These are phyloP conservation scores for Leishmania lainsoni DNA, from an alignment of 208 protist species.

Conservation along the genomic window DNA sequence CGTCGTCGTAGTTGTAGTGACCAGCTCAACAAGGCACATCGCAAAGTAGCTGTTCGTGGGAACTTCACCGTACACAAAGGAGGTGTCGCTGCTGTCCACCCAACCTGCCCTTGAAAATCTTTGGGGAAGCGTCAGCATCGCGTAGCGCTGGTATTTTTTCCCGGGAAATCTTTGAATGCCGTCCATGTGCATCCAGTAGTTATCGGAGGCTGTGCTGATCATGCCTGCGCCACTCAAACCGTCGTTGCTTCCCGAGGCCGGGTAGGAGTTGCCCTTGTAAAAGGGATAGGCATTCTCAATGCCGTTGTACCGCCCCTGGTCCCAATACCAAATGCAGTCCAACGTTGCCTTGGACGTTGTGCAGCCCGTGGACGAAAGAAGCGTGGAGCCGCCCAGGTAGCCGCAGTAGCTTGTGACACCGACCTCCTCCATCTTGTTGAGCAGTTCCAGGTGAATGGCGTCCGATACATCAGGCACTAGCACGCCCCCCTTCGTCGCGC, in stretches of 20 bases:
- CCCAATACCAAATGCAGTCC: constrained; percentile 11
- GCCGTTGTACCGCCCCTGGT: constrained; percentile 5
- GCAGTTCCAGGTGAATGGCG: neutral
- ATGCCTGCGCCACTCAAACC: constrained; percentile 3
- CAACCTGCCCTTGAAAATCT: neutral
- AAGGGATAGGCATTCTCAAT: constrained; percentile 8
- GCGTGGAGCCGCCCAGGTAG: constrained; percentile 13
- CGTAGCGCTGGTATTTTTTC: neutral
- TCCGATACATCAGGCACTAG: constrained; percentile 6
- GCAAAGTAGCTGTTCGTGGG: neutral
- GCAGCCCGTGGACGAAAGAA: neutral
- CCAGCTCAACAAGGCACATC: constrained; percentile 1
- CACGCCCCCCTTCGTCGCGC: constrained; percentile 1
- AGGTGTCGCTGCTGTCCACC: constrained; percentile 3
- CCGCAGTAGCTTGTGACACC: neutral
- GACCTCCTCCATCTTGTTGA: neutral
- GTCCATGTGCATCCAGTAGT: neutral
- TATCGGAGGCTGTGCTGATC: neutral
- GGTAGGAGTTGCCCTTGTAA: constrained; percentile 12
- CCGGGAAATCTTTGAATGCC: neutral
- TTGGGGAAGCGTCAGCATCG: neutral
- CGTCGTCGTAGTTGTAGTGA: neutral
- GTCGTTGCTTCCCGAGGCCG: neutral
- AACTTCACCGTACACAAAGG: neutral
- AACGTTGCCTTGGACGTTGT: constrained; percentile 2